These are phyloP conservation scores for Mortierella alpina DNA, from an alignment of 192 early-diverging fungal genomes.

Conservation along the genomic window DNA sequence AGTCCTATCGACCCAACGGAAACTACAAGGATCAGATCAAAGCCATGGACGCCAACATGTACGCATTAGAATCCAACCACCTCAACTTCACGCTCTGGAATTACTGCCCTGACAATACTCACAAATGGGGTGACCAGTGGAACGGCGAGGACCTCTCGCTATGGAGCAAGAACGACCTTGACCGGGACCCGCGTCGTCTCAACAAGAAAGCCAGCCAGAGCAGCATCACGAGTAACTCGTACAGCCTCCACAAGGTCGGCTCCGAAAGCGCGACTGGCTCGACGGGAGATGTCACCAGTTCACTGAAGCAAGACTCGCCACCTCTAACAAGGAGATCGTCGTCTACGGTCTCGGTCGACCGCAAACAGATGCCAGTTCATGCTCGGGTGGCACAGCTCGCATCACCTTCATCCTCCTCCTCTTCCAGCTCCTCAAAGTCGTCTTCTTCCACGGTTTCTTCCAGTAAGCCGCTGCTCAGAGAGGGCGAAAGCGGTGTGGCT, in stretches of 20 bases:
- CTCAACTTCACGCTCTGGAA: conserved; percentile 67
- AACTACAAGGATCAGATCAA: conserved; percentile 59
- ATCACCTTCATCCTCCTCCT: conserved; percentile 12
- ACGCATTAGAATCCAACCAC: conserved; percentile 57
- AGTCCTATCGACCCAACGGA: conserved; percentile 25
- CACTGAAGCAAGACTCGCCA: conserved; percentile 19
- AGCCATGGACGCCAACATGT: conserved; percentile 66
- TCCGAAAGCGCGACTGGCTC: not conserved
- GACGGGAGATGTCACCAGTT: not conserved
- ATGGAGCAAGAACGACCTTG: conserved; percentile 41
- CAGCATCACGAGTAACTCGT: conserved; percentile 4
- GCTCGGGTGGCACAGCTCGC: conserved; percentile 10
- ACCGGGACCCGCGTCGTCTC: conserved; percentile 15
- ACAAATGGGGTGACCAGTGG: conserved; percentile 65
- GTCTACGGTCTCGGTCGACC: not conserved
- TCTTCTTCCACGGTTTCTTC: conserved; percentile 1
- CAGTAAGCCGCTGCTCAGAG: not conserved
- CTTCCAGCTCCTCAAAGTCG: conserved; percentile 8
- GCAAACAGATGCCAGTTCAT: not conserved
- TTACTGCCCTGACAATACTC: conserved; percentile 63
- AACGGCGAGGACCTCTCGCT: conserved; percentile 66
- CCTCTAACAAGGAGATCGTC: not conserved
- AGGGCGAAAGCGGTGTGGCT: not conserved
- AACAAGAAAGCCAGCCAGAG: conserved; percentile 3
- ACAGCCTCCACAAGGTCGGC: conserved; percentile 12